A percentile compares a stretch with the other conserved stretches of the same genome.
These are phyloP conservation scores for Diversispora eburnea DNA, from an alignment of 192 early-diverging fungal genomes.

Conservation along the genomic window DNA sequence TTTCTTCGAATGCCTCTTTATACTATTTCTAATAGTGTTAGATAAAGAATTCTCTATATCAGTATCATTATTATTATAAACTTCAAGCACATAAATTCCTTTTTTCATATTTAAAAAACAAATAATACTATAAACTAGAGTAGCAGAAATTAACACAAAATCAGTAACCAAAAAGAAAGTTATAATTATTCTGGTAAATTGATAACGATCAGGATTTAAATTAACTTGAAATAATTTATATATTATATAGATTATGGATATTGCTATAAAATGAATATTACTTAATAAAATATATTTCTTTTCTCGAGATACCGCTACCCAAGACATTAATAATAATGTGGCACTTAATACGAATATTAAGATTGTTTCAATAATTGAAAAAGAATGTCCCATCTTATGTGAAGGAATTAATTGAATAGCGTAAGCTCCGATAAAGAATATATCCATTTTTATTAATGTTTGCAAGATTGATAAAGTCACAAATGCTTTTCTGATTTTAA, in stretches of 20 bases:
- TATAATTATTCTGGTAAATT: too few relatives aligned
- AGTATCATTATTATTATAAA: too few relatives aligned
- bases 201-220: too few relatives aligned
- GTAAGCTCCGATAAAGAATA: slow-evolving; percentile 44
- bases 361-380: slow-evolving; percentile 31
- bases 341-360: slow-evolving; percentile 40
- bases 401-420: slow-evolving; percentile 48
- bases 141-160: too few relatives aligned
- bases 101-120: too few relatives aligned
- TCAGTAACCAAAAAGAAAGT: too few relatives aligned
- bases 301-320: slow-evolving; percentile 32
- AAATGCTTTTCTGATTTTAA: slow-evolving; percentile 35
- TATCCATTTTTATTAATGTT: slow-evolving; percentile 46
- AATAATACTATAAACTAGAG: too few relatives aligned
- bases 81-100: too few relatives aligned
- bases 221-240: too few relatives aligned
- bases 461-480: slow-evolving; percentile 33
- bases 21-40: too few relatives aligned
- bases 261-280: slow-evolving; percentile 19
- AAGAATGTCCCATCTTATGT: slow-evolving; percentile 31
- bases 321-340: slow-evolving; percentile 31
- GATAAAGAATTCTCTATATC: too few relatives aligned
- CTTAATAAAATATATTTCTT: slow-evolving; percentile 34
- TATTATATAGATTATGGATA: neutral
- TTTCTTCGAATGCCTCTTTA: too few relatives aligned